Base-by-base conservation (phyloP, 1,284 basidiomycete genomes). In the Laetiporus sulphureus region DNA sequence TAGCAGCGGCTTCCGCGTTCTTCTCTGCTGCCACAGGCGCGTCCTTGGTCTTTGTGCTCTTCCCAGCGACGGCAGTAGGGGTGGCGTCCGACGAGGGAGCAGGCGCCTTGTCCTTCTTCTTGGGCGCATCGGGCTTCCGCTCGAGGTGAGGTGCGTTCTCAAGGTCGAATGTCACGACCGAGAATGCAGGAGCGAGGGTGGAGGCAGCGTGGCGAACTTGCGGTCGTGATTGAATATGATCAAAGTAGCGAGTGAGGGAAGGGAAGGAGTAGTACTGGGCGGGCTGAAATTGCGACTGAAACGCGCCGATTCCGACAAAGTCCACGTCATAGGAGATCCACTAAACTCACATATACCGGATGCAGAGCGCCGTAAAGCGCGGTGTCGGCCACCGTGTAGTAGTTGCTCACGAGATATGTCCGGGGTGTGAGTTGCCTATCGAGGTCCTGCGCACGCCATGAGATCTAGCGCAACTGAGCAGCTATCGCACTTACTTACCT, bases 211-310 rank as follows among this genome's bases (percentile, higher is more conserved):
- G 65, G 24, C 75, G 70, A 22, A 93, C 74, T 29, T 71, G 59
- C 3, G 81, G 71, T 18, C 72, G 72, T 37, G 77, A 73, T 69
- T 97, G 93, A 47, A 97, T 78, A 62, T 95, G 89, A 61, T 93
- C 86, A 60, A 96, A 95, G 73, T 94, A 95, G 40, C 94, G 88
- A 34, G 88, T 87, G 36, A 97, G 64, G 20, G 89, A 76, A 5
- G 93, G 90, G 44, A 79, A 75, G 21, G 79, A 66, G 59, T 84
- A 83, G 66, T 88, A 83, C 61, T 86, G 77, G 18, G 73, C 52
- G 0, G 83, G 68, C 49, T 76, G 73, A 20, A 83, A 63, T 59
- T 79, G 77, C 5, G 81, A 76, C 87, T 90, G 55, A 32, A 6
- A 24, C 3, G 22, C 18, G 22, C 8, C 25, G 7, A 12, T n/a